A percentile compares a stretch with the other conserved stretches of the same genome.
Conservation (phyloP, 352 stramenopile genomes). For the Discostella stelligera region DNA sequence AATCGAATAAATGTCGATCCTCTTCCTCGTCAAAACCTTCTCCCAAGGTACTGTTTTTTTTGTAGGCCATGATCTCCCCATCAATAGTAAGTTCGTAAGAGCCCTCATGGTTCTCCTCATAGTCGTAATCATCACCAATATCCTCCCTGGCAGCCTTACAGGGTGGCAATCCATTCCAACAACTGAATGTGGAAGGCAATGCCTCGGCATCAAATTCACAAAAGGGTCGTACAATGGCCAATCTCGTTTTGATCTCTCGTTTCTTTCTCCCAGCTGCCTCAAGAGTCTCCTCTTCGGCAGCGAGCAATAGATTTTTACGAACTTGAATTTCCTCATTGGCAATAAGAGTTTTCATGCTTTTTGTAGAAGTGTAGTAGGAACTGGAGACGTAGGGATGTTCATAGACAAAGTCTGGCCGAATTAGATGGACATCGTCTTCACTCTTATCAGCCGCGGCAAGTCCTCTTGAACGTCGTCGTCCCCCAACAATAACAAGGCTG, state of each 20-base stretch:
- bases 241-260: not conserved
- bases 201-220: constrained; percentile 64
- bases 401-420: constrained; percentile 59
- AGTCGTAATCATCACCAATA: constrained; percentile 48
- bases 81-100: constrained; percentile 27
- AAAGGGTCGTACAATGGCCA: constrained; percentile 58
- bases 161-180: constrained; percentile 61
- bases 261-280: not conserved
- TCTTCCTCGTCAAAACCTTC: constrained; percentile 2
- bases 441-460: not conserved
- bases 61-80: constrained; percentile 23
- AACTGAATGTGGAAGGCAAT: constrained; percentile 59
- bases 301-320: constrained; percentile 13
- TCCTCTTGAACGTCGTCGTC: not conserved
- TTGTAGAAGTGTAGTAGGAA: constrained; percentile 61
- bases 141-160: constrained; percentile 50
- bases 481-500: not conserved
- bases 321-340: constrained; percentile 50
- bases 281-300: constrained; percentile 13
- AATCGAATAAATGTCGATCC: constrained; percentile 26
- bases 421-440: constrained; percentile 15
- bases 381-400: constrained; percentile 61
- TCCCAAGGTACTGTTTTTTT: constrained; percentile 11
- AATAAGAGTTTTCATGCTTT: constrained; percentile 40
- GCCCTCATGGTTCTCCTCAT: constrained; percentile 40